Evolutionary conservation across 129 eudicot species (phyloP).

Genomic region (Rutidosis leptorrhynchoides): DNA sequence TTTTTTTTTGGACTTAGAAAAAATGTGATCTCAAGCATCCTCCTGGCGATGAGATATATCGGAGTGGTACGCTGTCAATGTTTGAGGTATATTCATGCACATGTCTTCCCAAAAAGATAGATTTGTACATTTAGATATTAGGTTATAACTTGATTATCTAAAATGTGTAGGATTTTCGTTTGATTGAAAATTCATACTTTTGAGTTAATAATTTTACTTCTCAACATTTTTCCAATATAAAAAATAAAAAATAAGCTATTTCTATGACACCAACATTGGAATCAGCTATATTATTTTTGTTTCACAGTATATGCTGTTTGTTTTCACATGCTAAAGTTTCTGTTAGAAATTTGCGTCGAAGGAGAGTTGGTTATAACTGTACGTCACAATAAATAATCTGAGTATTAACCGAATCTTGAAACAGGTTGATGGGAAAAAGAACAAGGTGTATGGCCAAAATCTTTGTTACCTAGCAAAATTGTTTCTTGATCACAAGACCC

Average conservation of each 20-base stretch:
- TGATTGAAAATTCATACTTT: neutral
- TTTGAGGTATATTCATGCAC: constrained; percentile 86
- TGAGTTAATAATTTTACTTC: neutral
- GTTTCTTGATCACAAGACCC: constrained; percentile 98
- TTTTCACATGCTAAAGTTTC: neutral
- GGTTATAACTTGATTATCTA: neutral
- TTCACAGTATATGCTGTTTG: neutral
- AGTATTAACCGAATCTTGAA: neutral
- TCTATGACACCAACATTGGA: neutral
- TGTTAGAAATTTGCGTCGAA: neutral
- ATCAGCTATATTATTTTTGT: neutral
- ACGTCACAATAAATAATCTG: neutral
- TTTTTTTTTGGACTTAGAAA: constrained; percentile 51
- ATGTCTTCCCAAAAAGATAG: neutral
- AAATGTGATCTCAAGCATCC: constrained; percentile 99
- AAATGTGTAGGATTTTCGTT: neutral
- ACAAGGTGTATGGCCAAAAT: constrained; percentile 93
- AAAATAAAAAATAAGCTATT: too few species aligned
- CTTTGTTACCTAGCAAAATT: constrained; percentile 91
- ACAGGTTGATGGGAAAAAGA: constrained; percentile 99
- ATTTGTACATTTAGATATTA: neutral
- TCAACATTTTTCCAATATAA: neutral
- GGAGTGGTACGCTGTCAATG: constrained; percentile 92
- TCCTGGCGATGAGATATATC: constrained; percentile 97
- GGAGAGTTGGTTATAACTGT: neutral